Evolutionary conservation across 345 rosid species (phyloP).

Genomic region (Acer campestre): DNA sequence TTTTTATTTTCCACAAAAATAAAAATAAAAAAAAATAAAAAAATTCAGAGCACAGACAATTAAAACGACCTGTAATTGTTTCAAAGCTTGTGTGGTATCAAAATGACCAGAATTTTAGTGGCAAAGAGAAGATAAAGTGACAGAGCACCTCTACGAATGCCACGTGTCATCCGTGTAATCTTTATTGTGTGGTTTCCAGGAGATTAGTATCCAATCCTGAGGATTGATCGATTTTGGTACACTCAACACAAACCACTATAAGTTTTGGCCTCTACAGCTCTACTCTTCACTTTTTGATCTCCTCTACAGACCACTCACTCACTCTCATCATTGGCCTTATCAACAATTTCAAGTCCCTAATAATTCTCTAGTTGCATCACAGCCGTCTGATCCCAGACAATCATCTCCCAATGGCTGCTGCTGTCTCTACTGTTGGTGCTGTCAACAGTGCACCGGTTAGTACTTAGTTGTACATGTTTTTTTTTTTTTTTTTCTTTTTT

Average conservation of each 20-base stretch:
- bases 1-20: no score
- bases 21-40: background rate
- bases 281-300: background rate
- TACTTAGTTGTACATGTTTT: no score
- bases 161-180: slow-evolving; percentile 51
- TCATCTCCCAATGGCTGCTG: slow-evolving; percentile 58
- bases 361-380: background rate
- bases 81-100: slow-evolving; percentile 7
- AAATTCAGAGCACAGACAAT: background rate
- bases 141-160: slow-evolving; percentile 9
- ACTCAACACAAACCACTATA: slow-evolving; percentile 28
- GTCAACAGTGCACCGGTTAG: slow-evolving; percentile 75
- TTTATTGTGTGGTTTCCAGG: slow-evolving; percentile 48
- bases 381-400: background rate
- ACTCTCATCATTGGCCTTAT: background rate
- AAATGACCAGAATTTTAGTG: slow-evolving; percentile 19
- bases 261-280: slow-evolving; percentile 12
- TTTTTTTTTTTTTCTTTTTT: no score
- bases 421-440: slow-evolving; percentile 78
- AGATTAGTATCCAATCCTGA: slow-evolving; percentile 24
- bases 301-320: slow-evolving; percentile 5
- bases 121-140: slow-evolving; percentile 18
- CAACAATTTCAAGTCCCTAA: background rate
- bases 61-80: background rate
- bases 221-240: slow-evolving; percentile 26